Percentiles rank a stretch among this genome's conserved stretches.
Evolutionary conservation across 1,139 yeast genomes (phyloP).

Genomic region (Candida sojae): DNA sequence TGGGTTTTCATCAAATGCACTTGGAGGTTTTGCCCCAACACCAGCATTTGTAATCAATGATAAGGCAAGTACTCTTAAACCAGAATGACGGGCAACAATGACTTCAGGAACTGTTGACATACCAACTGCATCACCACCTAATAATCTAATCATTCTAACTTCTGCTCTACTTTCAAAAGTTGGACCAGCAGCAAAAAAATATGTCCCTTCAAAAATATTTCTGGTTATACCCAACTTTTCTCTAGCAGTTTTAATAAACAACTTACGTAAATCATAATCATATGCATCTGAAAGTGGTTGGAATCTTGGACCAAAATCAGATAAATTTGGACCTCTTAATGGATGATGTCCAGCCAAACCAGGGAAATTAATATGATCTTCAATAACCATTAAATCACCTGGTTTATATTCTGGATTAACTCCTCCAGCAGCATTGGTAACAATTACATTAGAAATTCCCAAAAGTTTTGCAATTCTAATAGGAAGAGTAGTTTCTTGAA

Average conservation of each 20-base stretch:
- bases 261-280: conserved; percentile 66
- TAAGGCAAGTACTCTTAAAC: conserved; percentile 77
- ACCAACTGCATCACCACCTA: conserved; percentile 96
- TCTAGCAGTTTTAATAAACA: conserved; percentile 55
- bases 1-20: conserved; percentile 61
- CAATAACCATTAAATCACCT: conserved; percentile 89
- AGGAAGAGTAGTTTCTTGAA: conserved; percentile 83
- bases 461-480: conserved; percentile 70
- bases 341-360: conserved; percentile 91
- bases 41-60: conserved; percentile 86
- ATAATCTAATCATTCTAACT: conserved; percentile 64
- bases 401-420: conserved; percentile 63
- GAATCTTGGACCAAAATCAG: conserved; percentile 81
- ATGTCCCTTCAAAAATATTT: conserved; percentile 80
- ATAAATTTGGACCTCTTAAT: conserved; percentile 83
- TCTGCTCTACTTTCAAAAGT: conserved; percentile 94
- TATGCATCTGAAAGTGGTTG: conserved; percentile 89
- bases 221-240: conserved; percentile 55
- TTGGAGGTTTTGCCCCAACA: conserved; percentile 72
- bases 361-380: conserved; percentile 87
- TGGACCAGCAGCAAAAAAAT: conserved; percentile 88
- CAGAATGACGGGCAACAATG: conserved; percentile 86
- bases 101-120: conserved; percentile 99
- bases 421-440: conserved; percentile 97
- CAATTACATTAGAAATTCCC: conserved; percentile 64